Evolutionary conservation across 2,329 filamentous ascomycete species (phyloP).

Genomic region (Metarhizium sp.): DNA sequence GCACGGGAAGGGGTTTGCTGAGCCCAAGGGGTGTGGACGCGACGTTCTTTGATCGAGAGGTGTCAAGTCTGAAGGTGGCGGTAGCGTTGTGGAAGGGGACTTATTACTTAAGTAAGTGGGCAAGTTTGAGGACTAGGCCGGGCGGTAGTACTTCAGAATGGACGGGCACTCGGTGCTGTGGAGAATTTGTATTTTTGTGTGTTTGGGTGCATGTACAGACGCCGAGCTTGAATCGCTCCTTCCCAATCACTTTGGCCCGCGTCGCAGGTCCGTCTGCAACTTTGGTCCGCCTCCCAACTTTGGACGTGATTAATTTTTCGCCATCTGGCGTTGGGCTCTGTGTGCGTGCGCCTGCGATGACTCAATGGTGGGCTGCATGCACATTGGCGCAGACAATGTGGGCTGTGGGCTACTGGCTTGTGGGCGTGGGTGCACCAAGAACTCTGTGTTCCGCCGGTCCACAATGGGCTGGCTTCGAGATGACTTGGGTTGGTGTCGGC

Average conservation of each 20-base stretch:
- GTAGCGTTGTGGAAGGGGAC: not conserved
- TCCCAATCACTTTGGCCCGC: too few relatives aligned
- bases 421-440: too few relatives aligned
- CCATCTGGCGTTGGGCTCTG: not conserved
- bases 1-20: not conserved
- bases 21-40: not conserved
- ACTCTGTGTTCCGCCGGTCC: too few relatives aligned
- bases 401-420: not conserved
- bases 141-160: not conserved
- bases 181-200: not conserved
- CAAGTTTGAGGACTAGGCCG: not conserved
- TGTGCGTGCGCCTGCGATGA: slow-evolving; percentile 1
- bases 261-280: too few relatives aligned
- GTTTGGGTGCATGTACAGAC: too few relatives aligned
- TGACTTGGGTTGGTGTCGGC: too few relatives aligned
- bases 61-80: slow-evolving; percentile 4
- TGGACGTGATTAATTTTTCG: not conserved
- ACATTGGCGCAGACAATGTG: not conserved
- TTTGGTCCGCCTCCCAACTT: not conserved
- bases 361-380: not conserved
- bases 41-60: not conserved
- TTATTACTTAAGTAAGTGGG: not conserved
- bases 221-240: not conserved
- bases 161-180: not conserved
- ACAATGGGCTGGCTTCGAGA: too few relatives aligned